phyloP scores from a whole-genome alignment of 2,329 filamentous ascomycete species.

The Alternaria dauci region DNA sequence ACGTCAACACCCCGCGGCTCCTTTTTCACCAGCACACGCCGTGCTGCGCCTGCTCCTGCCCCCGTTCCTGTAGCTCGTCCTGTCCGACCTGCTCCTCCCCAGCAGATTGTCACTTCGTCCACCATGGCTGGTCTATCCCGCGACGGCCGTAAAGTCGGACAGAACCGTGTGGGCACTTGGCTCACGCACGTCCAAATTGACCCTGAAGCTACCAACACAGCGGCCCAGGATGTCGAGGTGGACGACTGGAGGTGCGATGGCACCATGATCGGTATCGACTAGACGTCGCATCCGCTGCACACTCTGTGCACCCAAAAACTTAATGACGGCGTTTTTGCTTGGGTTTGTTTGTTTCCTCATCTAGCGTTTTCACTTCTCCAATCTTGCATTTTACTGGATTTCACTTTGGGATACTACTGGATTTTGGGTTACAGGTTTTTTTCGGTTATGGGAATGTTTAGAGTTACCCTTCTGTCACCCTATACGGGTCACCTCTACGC shows the following conservation, averaged over 20 bases:
- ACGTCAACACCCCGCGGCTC: constrained; percentile 31
- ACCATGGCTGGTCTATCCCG: constrained; percentile 50
- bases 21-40: constrained; percentile 40
- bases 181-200: constrained; percentile 49
- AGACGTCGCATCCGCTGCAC: constrained; percentile 9
- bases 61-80: background rate
- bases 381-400: too few relatives aligned
- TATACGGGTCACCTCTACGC: background rate
- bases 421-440: background rate
- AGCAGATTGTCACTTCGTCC: constrained; percentile 31
- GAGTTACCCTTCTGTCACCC: constrained; percentile 4
- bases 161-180: constrained; percentile 52
- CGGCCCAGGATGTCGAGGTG: constrained; percentile 43
- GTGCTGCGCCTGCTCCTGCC: constrained; percentile 22
- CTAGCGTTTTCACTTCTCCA: background rate
- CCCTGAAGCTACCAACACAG: constrained; percentile 46
- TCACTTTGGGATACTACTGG: background rate
- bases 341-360: background rate
- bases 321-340: background rate
- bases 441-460: constrained; percentile 8
- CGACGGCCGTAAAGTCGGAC: constrained; percentile 47
- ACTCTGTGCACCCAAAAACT: background rate
- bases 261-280: constrained; percentile 48
- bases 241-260: constrained; percentile 49
- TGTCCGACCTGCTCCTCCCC: constrained; percentile 16